These are phyloP conservation scores for Trichoderma brevicompactum DNA, from an alignment of 2,329 filamentous ascomycete genomes.

Conservation along the genomic window DNA sequence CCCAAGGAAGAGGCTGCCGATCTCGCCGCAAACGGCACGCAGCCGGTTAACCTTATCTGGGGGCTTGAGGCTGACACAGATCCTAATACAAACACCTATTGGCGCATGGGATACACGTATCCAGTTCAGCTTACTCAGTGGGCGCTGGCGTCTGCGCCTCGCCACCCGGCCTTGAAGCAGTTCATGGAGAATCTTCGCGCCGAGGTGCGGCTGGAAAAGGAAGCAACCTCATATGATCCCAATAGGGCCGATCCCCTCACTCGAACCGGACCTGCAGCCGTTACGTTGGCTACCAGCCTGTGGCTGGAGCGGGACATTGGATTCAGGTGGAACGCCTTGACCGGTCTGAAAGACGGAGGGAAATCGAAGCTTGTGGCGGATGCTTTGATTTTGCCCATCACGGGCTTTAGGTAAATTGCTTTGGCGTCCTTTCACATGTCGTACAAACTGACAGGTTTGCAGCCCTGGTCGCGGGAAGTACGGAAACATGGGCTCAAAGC, in stretches of 20 bases:
- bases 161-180: slow-evolving; percentile 32
- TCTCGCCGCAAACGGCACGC: slow-evolving; percentile 1
- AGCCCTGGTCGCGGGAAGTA: slow-evolving; percentile 34
- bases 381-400: slow-evolving; percentile 35
- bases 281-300: slow-evolving; percentile 32
- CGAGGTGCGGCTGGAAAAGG: slow-evolving; percentile 3
- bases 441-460: background rate
- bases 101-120: slow-evolving; percentile 38
- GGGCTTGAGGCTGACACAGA: slow-evolving; percentile 36
- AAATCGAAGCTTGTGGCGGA: slow-evolving; percentile 33
- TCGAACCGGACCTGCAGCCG: slow-evolving; percentile 35
- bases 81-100: slow-evolving; percentile 33
- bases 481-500: slow-evolving; percentile 36
- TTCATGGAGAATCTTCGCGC: slow-evolving; percentile 33
- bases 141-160: slow-evolving; percentile 35
- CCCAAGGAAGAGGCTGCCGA: background rate
- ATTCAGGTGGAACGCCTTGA: slow-evolving; percentile 36
- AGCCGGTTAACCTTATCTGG: slow-evolving; percentile 35
- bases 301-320: slow-evolving; percentile 33
- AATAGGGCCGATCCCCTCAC: slow-evolving; percentile 32
- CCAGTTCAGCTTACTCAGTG: slow-evolving; percentile 37
- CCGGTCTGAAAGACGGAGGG: slow-evolving; percentile 34
- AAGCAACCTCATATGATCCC: slow-evolving; percentile 17
- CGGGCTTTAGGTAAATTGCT: slow-evolving; percentile 34
- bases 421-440: background rate